A percentile compares a stretch with the other conserved stretches of the same genome.
These are phyloP conservation scores for Lentinula guzmanii DNA, from an alignment of 768 basidiomycete genomes.

Conservation along the genomic window DNA sequence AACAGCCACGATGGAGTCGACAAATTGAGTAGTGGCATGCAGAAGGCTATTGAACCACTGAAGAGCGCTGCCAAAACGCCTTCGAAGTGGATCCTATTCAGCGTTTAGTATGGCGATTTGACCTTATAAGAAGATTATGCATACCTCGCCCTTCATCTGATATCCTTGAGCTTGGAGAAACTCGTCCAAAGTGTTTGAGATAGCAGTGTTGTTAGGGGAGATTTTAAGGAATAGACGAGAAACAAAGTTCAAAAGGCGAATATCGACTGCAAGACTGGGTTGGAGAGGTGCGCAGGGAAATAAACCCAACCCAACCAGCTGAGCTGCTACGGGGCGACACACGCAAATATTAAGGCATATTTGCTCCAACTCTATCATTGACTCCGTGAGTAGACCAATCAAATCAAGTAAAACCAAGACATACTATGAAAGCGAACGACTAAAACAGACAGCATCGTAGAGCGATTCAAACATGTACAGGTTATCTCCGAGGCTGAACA, in stretches of 20 bases:
- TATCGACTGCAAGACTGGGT: slow-evolving; percentile 11
- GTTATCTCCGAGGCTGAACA: too few relatives aligned
- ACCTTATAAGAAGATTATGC: background rate
- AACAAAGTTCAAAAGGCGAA: slow-evolving; percentile 9
- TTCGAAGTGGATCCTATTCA: slow-evolving; percentile 16
- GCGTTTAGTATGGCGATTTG: background rate
- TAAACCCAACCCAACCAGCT: slow-evolving; percentile 8
- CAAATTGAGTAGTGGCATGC: background rate
- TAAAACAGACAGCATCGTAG: too few relatives aligned
- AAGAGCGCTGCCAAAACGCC: slow-evolving; percentile 10
- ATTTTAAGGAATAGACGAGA: slow-evolving; percentile 5
- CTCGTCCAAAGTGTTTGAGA: slow-evolving; percentile 9
- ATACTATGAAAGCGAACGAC: too few relatives aligned
- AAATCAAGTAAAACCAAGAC: too few relatives aligned
- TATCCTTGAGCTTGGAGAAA: slow-evolving; percentile 11
- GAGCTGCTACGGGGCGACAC: background rate
- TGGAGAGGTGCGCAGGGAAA: slow-evolving; percentile 12
- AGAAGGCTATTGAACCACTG: slow-evolving; percentile 16
- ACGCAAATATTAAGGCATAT: too few relatives aligned
- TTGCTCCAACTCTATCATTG: too few relatives aligned
- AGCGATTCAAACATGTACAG: too few relatives aligned
- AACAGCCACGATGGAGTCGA: background rate
- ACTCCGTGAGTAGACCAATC: too few relatives aligned
- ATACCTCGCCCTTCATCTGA: slow-evolving; percentile 10
- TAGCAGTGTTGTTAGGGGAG: slow-evolving; percentile 11